A percentile compares a stretch with the other conserved stretches of the same genome.
Evolutionary conservation across 768 basidiomycete genomes (phyloP).

Genomic region (Lenzites betulinus): DNA sequence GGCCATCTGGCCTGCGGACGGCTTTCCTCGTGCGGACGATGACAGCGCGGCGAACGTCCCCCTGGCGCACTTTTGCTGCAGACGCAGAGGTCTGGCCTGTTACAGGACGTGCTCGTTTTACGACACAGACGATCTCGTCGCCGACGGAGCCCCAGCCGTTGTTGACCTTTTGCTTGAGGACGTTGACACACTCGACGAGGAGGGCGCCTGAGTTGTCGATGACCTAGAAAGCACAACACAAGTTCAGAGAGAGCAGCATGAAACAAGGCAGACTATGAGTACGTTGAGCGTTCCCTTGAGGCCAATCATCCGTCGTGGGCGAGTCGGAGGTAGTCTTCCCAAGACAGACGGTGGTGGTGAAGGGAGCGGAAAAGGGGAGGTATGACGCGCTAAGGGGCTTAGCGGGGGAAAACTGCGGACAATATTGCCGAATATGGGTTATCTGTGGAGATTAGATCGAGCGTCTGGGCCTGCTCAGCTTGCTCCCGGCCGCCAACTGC

Average conservation of each 20-base stretch:
- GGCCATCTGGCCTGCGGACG: conserved; percentile 85
- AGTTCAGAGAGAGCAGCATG: neutral
- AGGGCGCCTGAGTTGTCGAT: conserved; percentile 98
- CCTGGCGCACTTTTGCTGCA: conserved; percentile 87
- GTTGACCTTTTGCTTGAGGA: conserved; percentile 94
- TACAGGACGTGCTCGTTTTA: conserved; percentile 87
- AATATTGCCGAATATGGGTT: conserved; percentile 5
- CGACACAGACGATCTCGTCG: conserved; percentile 94
- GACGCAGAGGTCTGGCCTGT: conserved; percentile 65
- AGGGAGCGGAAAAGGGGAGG: neutral
- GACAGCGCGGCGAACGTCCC: conserved; percentile 94
- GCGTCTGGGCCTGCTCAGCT: neutral
- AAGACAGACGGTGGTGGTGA: neutral
- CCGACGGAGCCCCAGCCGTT: conserved; percentile 93
- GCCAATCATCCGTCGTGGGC: conserved; percentile 72
- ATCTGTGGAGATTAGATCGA: neutral
- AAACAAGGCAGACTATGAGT: conserved; percentile 26
- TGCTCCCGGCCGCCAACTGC: neutral
- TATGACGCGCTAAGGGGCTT: neutral
- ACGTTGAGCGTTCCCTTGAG: conserved; percentile 92
- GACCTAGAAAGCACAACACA: conserved; percentile 50
- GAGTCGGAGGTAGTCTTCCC: neutral
- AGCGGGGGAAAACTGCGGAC: neutral
- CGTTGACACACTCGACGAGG: conserved; percentile 93
- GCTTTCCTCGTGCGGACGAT: conserved; percentile 92